Percentiles rank a stretch among this genome's conserved stretches.
These are phyloP conservation scores for Xylaria multiplex DNA, from an alignment of 2,329 filamentous ascomycete genomes.

Conservation along the genomic window DNA sequence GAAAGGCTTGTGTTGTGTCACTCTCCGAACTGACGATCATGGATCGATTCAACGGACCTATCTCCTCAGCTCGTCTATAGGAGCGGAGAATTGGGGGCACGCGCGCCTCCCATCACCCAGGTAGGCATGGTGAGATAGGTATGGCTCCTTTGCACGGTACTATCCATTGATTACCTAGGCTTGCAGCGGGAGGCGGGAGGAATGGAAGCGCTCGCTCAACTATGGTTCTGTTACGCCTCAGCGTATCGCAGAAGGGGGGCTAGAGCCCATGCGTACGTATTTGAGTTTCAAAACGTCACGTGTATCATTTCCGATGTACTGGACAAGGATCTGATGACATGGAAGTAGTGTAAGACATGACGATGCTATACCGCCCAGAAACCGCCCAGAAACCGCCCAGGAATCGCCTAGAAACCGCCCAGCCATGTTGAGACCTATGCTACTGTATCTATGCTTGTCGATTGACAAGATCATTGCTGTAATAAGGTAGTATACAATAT, in stretches of 20 bases:
- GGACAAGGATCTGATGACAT: conserved; percentile 13
- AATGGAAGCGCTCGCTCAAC: conserved; percentile 4
- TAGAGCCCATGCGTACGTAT: conserved; percentile 13
- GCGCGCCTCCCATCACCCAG: conserved; percentile 28
- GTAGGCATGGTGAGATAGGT: conserved; percentile 23
- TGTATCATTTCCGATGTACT: conserved; percentile 25
- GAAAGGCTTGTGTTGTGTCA: conserved; percentile 27
- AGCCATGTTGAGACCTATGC: neutral
- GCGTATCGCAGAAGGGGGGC: neutral
- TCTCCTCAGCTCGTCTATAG: conserved; percentile 23
- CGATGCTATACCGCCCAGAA: neutral
- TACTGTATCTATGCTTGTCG: neutral
- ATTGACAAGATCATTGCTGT: neutral
- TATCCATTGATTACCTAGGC: neutral
- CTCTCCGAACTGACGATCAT: conserved; percentile 23
- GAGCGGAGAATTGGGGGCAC: neutral
- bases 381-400: no score
- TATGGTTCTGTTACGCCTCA: conserved; percentile 1
- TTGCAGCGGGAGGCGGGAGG: neutral
- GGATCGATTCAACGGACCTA: conserved; percentile 25
- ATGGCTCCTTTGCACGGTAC: conserved; percentile 24
- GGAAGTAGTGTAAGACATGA: conserved; percentile 12
- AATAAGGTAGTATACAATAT: no score
- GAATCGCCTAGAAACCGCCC: neutral
- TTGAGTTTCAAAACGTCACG: conserved; percentile 31